Evolutionary conservation across 306 rosid genomes (phyloP).

Genomic region (Calophaca sinica): DNA sequence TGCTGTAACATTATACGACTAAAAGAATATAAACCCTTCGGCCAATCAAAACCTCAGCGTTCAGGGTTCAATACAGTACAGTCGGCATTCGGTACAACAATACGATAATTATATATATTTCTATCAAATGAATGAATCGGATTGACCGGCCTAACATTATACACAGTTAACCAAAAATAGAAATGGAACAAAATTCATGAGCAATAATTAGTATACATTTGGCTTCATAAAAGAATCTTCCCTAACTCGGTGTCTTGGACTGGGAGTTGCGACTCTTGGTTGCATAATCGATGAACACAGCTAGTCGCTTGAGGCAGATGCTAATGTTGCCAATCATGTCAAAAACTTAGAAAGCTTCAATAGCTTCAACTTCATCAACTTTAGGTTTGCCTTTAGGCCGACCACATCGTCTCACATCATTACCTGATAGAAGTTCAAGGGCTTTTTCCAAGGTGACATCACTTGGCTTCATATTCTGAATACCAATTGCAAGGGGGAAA

Average conservation of each 20-base stretch:
- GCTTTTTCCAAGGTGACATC: slow-evolving; percentile 74
- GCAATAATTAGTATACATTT: slow-evolving; percentile 34
- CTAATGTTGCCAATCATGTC: slow-evolving; percentile 7
- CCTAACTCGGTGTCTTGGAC: not conserved
- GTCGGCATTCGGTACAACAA: not conserved
- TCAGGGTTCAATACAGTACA: slow-evolving; percentile 2
- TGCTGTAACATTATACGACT: not conserved
- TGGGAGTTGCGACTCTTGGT: slow-evolving; percentile 19
- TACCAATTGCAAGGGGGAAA: slow-evolving; percentile 22
- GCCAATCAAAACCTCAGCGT: slow-evolving; percentile 19
- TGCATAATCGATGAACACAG: not conserved
- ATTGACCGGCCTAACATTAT: slow-evolving; percentile 40
- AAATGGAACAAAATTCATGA: slow-evolving; percentile 35
- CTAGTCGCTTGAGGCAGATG: not conserved
- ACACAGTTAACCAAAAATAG: not conserved
- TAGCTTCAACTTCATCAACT: slow-evolving; percentile 61
- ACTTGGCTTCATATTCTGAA: slow-evolving; percentile 69
- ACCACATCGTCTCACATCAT: slow-evolving; percentile 59
- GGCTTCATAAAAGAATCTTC: slow-evolving; percentile 43
- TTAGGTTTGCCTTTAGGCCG: slow-evolving; percentile 70
- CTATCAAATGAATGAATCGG: slow-evolving; percentile 32
- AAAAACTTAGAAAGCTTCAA: slow-evolving; percentile 57
- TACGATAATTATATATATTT: not conserved
- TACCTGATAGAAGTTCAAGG: slow-evolving; percentile 67
- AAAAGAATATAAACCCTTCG: slow-evolving; percentile 30